These are phyloP conservation scores for Basidiobolus heterosporus DNA, from an alignment of 371 early-diverging fungal species.

Conservation along the genomic window DNA sequence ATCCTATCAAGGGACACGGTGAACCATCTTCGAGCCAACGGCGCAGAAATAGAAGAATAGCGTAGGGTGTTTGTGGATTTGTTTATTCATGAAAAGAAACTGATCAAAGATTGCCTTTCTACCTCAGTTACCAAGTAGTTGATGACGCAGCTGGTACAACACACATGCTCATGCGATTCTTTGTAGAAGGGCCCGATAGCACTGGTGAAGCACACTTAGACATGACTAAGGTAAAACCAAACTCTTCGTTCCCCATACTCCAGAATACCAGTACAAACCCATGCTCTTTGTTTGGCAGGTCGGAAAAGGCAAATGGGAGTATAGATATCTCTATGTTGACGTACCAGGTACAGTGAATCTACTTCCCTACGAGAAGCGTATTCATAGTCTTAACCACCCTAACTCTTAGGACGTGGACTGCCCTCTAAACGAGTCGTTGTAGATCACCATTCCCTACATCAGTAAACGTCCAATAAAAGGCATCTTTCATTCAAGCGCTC, in stretches of 20 bases:
- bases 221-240: conserved; percentile 14
- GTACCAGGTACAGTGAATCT: conserved; percentile 17
- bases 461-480: too few relatives aligned
- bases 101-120: not conserved
- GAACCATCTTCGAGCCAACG: conserved; percentile 21
- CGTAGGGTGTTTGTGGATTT: too few relatives aligned
- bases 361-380: too few relatives aligned
- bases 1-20: conserved; percentile 25
- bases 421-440: too few relatives aligned
- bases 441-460: too few relatives aligned
- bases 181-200: conserved; percentile 23
- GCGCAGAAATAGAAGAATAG: conserved; percentile 21
- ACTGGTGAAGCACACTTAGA: conserved; percentile 24
- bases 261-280: too few relatives aligned
- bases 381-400: too few relatives aligned
- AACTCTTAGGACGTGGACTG: too few relatives aligned
- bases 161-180: conserved; percentile 29
- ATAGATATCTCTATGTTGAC: conserved; percentile 26
- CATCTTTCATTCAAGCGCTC: too few relatives aligned
- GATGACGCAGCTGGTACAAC: conserved; percentile 20
- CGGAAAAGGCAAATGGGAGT: conserved; percentile 22
- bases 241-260: too few relatives aligned
- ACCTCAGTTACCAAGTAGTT: conserved; percentile 18
- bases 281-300: conserved; percentile 9
- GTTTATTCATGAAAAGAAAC: not conserved